phyloP scores from a whole-genome alignment of 2,329 filamentous ascomycete genomes.

The Neoascochyta sp. region DNA sequence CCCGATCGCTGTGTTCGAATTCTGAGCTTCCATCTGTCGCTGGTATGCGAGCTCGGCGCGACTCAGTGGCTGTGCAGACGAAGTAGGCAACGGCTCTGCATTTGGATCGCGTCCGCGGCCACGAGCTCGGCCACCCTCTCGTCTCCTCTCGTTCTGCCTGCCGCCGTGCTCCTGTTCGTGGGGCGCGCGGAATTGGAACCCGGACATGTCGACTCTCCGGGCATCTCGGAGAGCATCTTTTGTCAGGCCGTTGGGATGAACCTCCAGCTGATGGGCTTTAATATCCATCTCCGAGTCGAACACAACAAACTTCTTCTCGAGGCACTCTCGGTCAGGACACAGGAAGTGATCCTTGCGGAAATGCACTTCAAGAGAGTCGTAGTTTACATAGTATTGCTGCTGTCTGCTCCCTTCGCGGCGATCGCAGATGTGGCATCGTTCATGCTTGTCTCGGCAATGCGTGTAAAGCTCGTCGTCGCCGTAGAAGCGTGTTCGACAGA shows the following conservation, averaged over 20 bases:
- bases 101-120: conserved; percentile 82
- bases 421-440: conserved; percentile 93
- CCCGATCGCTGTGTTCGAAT: conserved; percentile 72
- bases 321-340: conserved; percentile 78
- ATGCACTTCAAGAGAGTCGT: conserved; percentile 79
- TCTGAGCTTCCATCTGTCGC: conserved; percentile 86
- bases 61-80: conserved; percentile 74
- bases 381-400: conserved; percentile 89
- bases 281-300: conserved; percentile 94
- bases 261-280: conserved; percentile 84
- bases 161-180: conserved; percentile 63
- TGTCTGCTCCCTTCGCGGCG: conserved; percentile 58
- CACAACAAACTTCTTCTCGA: conserved; percentile 97
- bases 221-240: conserved; percentile 83
- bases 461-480: conserved; percentile 92
- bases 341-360: conserved; percentile 84
- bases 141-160: conserved; percentile 37
- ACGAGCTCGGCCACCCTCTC: conserved; percentile 49
- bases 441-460: conserved; percentile 90
- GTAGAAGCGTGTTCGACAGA: conserved; percentile 90
- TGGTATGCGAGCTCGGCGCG: conserved; percentile 90
- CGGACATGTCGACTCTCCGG: conserved; percentile 78
- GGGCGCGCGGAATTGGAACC: conserved; percentile 73
- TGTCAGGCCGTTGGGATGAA: conserved; percentile 73
- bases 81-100: conserved; percentile 70